Evolutionary conservation across 169 alveolate species (phyloP), one percentile per base, ranked within the genome.

Genomic region (Plasmodium vivax): DNA sequence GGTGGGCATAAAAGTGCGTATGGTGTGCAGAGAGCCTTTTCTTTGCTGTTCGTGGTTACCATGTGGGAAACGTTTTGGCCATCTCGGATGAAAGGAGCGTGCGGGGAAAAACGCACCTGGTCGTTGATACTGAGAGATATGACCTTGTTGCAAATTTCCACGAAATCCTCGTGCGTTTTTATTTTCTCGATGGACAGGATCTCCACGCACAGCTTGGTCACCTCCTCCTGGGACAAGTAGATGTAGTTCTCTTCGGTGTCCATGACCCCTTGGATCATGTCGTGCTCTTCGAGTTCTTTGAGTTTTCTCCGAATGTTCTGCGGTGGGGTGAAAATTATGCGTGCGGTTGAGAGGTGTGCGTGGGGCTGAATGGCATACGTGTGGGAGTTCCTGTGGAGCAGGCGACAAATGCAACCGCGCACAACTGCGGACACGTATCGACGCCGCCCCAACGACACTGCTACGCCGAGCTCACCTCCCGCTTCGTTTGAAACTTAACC

Each of bases 161-260:
- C 88, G 71, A 88, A 88, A 62, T 88, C 94, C 36, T 88, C 94
- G 43, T 58, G 94, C 0, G 94, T 88, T 62, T 88, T 81, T 27
- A 88, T 85, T 58, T 88, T 54, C 23, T 82, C 90, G n/a, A 79
- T 88, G 34, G 88, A 38, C 58, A 79, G 82, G 30, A 88, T 88
- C 72, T 80, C 94, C 43, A 80, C 72, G 54, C 94, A 88, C 75
- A 88, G 72, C 41, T 77, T 80, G 30, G 82, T 88, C 34, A 88
- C 83, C 34, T 88, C 94, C 30, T 88, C 94, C 73, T 88, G 94
- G 62, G 94, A 88, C 58, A 88, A 80, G 83, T 88, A 88, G 38
- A 88, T 88, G n/a, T 88, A 88, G 54, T 88, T 88, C 34, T 85
- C 94, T 41, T 88, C 83, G 51, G 38, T 85, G 54, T 88, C 94